Evolutionary conservation across 352 stramenopile genomes (phyloP).

Genomic region (Phytophthora tentaculata): DNA sequence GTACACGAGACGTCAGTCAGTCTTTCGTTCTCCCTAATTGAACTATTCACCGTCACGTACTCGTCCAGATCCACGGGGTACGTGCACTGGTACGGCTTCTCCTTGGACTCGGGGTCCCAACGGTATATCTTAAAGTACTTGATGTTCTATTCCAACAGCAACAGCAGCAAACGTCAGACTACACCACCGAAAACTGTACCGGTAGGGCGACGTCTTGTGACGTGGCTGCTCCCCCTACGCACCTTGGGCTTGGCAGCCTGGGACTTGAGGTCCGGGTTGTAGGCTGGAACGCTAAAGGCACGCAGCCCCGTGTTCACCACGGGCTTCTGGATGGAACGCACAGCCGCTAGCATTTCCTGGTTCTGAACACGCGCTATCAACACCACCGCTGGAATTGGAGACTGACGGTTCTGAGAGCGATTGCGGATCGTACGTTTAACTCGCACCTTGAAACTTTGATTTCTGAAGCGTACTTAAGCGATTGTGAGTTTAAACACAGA

Average conservation of each 20-base stretch:
- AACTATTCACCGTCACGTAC: conserved; percentile 55
- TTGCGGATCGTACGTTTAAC: conserved; percentile 36
- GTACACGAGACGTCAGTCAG: conserved; percentile 6
- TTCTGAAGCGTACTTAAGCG: conserved; percentile 29
- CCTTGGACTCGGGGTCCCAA: conserved; percentile 96
- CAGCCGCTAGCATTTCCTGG: conserved; percentile 40
- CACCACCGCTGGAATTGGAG: conserved; percentile 39
- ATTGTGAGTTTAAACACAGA: no score
- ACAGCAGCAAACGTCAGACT: conserved; percentile 15
- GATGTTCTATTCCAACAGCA: conserved; percentile 80
- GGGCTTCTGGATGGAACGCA: conserved; percentile 41
- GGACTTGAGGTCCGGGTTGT: conserved; percentile 74
- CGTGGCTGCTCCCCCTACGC: conserved; percentile 4
- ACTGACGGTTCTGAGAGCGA: conserved; percentile 38
- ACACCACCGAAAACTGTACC: conserved; percentile 24
- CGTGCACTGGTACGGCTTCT: conserved; percentile 95
- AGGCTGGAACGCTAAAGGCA: conserved; percentile 60
- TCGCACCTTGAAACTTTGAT: conserved; percentile 7
- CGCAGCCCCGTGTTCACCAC: conserved; percentile 52
- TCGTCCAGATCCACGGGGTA: conserved; percentile 98
- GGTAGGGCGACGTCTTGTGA: background rate
- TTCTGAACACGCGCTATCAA: conserved; percentile 4
- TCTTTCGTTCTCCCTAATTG: background rate
- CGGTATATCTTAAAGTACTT: conserved; percentile 99
- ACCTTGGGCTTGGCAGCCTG: conserved; percentile 81